Evolutionary conservation across 805 yeast species (phyloP), one percentile per base, ranked within the genome.

Genomic region (Allodekkera sacchari): DNA sequence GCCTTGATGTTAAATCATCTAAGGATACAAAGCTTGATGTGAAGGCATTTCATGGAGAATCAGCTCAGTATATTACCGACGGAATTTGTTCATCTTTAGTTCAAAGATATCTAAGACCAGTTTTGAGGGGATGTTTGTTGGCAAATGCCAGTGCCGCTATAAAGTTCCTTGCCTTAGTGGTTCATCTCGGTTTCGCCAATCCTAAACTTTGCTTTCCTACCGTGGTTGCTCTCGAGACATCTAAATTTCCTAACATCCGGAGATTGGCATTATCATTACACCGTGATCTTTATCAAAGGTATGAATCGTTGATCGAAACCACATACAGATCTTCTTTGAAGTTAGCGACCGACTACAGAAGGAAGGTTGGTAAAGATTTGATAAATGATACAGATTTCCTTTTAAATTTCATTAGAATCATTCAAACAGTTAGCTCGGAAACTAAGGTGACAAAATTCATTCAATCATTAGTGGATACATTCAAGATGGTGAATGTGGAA

Each of bases 71-170:
- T 30, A 57, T 67, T 17, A 68, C 64, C 44, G 92, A 83, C 47
- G 82, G 87, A 10, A 73, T 83, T 0, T 78, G 92, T 48, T 71
- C 89, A 1, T 77, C 82, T 0, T 44, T 85, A 8, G 77, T 75
- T 4, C 84, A 83, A 33, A 56, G 84, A 22, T 83, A 76, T 44
- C 51, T 77, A 31, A 50, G 50, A 4, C 39, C 55, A 3, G 63
- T 80, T 5, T 53, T 82, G 16, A 53, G 58, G 3, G 50, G 74
- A 12, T 72, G 84, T 33, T 39, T 74, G 0, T 68, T 71, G 19
- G 37, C 37, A 1, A 66, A 61, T 3, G 21, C 42, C 1, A n/a
- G 33, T 15, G 50, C 64, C 2, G 77, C 84, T 0, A 64, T 77
- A 3, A 59, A 64, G 20, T 73, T 76, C 37, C 46, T 83, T 26